Evolutionary conservation across 106 monocot species (phyloP).

Genomic region (Phalaenopsis equestris): DNA sequence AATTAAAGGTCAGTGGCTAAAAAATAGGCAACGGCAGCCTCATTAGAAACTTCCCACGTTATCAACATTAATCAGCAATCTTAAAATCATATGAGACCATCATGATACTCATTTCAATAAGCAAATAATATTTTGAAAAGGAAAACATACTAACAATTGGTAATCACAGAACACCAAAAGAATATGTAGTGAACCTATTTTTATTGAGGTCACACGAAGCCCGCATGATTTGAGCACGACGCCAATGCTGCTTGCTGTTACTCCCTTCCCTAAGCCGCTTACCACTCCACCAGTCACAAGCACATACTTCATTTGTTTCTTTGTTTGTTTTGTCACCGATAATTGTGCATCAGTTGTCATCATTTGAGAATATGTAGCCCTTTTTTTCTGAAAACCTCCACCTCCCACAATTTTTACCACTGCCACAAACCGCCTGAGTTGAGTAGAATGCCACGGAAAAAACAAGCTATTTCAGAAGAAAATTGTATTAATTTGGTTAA

Average conservation of each 20-base stretch:
- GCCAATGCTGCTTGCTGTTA: slow-evolving; percentile 62
- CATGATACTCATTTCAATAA: not conserved
- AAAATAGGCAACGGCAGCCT: not conserved
- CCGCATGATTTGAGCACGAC: slow-evolving; percentile 52
- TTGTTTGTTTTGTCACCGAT: not conserved
- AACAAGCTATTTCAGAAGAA: no score
- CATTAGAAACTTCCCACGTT: not conserved
- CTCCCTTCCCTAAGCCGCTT: slow-evolving; percentile 56
- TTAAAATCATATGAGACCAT: not conserved
- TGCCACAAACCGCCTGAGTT: no score
- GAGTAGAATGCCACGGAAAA: no score
- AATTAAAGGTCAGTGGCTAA: not conserved
- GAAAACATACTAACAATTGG: no score
- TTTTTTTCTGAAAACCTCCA: not conserved
- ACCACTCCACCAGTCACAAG: slow-evolving; percentile 60
- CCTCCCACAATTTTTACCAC: no score
- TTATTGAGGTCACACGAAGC: slow-evolving; percentile 57
- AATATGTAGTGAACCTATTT: slow-evolving; percentile 27
- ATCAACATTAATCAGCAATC: not conserved
- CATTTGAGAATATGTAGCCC: not conserved
- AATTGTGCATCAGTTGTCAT: not conserved
- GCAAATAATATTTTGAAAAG: not conserved
- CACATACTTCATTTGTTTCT: slow-evolving; percentile 46
- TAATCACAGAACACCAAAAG: no score
- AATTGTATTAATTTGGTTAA: no score